These are phyloP conservation scores for Petasospora fabianii DNA, from an alignment of 1,139 yeast genomes.

Conservation along the genomic window DNA sequence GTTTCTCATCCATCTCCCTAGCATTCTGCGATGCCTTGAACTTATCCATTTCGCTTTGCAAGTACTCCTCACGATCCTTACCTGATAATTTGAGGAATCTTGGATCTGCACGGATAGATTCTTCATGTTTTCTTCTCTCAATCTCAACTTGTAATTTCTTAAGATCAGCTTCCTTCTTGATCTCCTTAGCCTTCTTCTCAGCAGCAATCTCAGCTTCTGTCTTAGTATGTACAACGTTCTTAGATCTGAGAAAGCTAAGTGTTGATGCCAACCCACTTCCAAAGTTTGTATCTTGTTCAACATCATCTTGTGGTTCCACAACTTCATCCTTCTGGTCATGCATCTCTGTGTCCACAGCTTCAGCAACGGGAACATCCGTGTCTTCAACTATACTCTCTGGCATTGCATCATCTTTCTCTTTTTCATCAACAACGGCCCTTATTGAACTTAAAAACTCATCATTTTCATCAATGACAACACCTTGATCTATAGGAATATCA, in stretches of 20 bases:
- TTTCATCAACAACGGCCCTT: conserved; percentile 1
- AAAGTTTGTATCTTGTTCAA: conserved; percentile 28
- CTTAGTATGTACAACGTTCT: conserved; percentile 35
- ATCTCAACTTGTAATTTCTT: conserved; percentile 21
- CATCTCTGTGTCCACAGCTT: background rate
- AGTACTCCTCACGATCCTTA: conserved; percentile 37
- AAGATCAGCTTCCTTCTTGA: conserved; percentile 27
- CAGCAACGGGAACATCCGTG: background rate
- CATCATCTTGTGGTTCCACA: background rate
- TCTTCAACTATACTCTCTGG: background rate
- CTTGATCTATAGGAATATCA: conserved; percentile 28
- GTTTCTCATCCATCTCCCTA: conserved; percentile 29
- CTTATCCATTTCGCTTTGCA: conserved; percentile 39
- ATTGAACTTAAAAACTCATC: conserved; percentile 32
- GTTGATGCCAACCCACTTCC: conserved; percentile 56
- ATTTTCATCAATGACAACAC: conserved; percentile 53
- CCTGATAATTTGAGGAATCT: conserved; percentile 31
- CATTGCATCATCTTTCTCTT: background rate
- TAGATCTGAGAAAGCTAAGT: conserved; percentile 47
- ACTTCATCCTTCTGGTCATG: background rate
- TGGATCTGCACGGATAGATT: conserved; percentile 39
- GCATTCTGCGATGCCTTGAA: conserved; percentile 28
- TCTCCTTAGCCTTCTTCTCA: conserved; percentile 27
- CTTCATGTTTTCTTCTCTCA: conserved; percentile 31
- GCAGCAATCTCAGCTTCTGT: conserved; percentile 22